Conservation (phyloP, 768 basidiomycete genomes). For the Neoboletus subvelutipes region DNA sequence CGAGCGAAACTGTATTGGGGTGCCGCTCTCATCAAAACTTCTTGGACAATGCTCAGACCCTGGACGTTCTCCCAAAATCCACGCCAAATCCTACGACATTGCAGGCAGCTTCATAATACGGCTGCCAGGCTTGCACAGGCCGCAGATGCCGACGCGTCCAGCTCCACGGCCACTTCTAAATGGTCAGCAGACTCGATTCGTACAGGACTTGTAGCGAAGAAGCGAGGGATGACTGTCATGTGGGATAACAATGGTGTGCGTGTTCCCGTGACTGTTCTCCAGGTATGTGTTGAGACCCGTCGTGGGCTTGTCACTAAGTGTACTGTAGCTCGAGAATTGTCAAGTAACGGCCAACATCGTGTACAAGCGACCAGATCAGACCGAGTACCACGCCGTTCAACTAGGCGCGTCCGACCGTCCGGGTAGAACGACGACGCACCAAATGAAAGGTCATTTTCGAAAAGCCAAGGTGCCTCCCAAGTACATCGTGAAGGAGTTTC, state of each 20-base stretch:
- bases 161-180: constrained; percentile 42
- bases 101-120: constrained; percentile 48
- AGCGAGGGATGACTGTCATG: constrained; percentile 92
- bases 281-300: constrained; percentile 52
- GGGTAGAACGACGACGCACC: constrained; percentile 66
- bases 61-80: constrained; percentile 46
- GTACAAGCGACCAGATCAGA: constrained; percentile 60
- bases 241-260: constrained; percentile 90
- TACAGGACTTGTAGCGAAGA: constrained; percentile 90
- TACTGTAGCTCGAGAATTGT: constrained; percentile 73
- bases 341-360: constrained; percentile 82
- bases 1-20: background rate
- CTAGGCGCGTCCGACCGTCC: constrained; percentile 81
- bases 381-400: constrained; percentile 89
- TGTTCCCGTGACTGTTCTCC: constrained; percentile 90
- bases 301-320: constrained; percentile 12
- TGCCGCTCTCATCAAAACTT: constrained; percentile 6
- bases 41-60: constrained; percentile 48
- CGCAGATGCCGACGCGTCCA: constrained; percentile 16
- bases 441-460: constrained; percentile 88
- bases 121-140: constrained; percentile 31
- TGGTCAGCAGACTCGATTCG: constrained; percentile 87
- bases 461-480: constrained; percentile 84
- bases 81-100: constrained; percentile 32
- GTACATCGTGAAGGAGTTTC: constrained; percentile 82